Percentiles rank a stretch among this genome's conserved stretches.
phyloP scores from a whole-genome alignment of 2,329 filamentous ascomycete genomes.

The Pseudogymnoascus sp. region DNA sequence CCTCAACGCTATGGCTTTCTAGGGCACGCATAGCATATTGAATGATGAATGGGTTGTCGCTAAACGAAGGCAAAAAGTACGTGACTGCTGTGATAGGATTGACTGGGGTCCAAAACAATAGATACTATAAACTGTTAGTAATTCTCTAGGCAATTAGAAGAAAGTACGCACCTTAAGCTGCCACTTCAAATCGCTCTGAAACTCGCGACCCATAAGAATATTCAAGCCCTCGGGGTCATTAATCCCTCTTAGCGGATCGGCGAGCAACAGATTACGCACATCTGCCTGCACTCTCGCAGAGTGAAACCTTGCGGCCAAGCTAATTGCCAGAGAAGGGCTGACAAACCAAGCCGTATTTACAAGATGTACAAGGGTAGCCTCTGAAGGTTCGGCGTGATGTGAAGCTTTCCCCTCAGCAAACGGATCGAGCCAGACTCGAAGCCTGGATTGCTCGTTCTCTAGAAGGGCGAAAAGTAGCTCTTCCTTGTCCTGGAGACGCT shows the following conservation, averaged over 20 bases:
- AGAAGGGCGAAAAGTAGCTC: slow-evolving; percentile 74
- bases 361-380: slow-evolving; percentile 42
- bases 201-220: slow-evolving; percentile 66
- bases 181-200: slow-evolving; percentile 73
- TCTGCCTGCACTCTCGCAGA: slow-evolving; percentile 67
- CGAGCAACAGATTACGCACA: slow-evolving; percentile 72
- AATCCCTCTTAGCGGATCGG: slow-evolving; percentile 76
- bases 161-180: slow-evolving; percentile 67
- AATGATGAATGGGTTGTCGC: slow-evolving; percentile 84
- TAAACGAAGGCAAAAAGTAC: slow-evolving; percentile 85
- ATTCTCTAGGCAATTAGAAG: neutral
- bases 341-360: slow-evolving; percentile 82
- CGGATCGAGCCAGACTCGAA: slow-evolving; percentile 87
- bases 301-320: slow-evolving; percentile 73
- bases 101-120: slow-evolving; percentile 87
- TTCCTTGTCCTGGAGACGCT: slow-evolving; percentile 70
- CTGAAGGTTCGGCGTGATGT: slow-evolving; percentile 31
- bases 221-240: slow-evolving; percentile 76
- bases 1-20: slow-evolving; percentile 90
- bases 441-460: slow-evolving; percentile 73
- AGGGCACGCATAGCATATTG: slow-evolving; percentile 96
- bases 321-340: slow-evolving; percentile 77
- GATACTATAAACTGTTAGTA: slow-evolving; percentile 52
- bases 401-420: slow-evolving; percentile 45
- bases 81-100: slow-evolving; percentile 91